phyloP scores from a whole-genome alignment of 176 grass and related monocot genomes.

The Paspalum notatum region DNA sequence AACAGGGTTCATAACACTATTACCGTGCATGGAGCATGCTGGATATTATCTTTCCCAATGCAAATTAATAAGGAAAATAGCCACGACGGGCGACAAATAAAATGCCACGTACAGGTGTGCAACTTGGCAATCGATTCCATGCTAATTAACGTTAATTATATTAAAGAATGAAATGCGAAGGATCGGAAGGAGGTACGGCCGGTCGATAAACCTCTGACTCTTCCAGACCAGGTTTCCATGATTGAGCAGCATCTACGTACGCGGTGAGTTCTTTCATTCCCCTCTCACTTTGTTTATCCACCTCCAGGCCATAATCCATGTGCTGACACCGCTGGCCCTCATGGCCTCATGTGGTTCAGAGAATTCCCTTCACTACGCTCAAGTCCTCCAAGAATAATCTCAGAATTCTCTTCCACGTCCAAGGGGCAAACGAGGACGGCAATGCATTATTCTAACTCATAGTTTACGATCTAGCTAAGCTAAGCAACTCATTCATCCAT shows the following conservation, averaged over 20 bases:
- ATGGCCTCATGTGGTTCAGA: conserved; percentile 43
- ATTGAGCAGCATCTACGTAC: conserved; percentile 17
- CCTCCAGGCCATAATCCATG: conserved; percentile 38
- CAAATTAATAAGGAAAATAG: neutral
- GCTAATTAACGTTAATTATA: neutral
- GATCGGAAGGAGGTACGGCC: conserved; percentile 17
- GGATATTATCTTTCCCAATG: neutral
- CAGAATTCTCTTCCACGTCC: neutral
- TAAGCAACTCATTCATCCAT: neutral
- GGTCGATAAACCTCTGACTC: conserved; percentile 33
- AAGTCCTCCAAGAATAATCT: neutral
- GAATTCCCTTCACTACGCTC: neutral
- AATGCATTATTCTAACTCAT: conserved; percentile 31
- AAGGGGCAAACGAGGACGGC: neutral
- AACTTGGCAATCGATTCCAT: conserved; percentile 11
- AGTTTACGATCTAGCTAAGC: neutral
- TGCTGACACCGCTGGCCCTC: conserved; percentile 52
- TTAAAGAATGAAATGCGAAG: neutral
- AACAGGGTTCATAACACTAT: too few relatives aligned
- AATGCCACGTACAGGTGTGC: neutral
- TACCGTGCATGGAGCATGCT: neutral
- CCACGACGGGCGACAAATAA: neutral
- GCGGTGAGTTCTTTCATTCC: conserved; percentile 8
- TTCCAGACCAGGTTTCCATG: conserved; percentile 23
- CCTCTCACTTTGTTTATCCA: conserved; percentile 21